A percentile compares a stretch with the other conserved stretches of the same genome.
Conservation (phyloP, 495 filamentous ascomycete genomes). For the Achaetomiella virescens region DNA sequence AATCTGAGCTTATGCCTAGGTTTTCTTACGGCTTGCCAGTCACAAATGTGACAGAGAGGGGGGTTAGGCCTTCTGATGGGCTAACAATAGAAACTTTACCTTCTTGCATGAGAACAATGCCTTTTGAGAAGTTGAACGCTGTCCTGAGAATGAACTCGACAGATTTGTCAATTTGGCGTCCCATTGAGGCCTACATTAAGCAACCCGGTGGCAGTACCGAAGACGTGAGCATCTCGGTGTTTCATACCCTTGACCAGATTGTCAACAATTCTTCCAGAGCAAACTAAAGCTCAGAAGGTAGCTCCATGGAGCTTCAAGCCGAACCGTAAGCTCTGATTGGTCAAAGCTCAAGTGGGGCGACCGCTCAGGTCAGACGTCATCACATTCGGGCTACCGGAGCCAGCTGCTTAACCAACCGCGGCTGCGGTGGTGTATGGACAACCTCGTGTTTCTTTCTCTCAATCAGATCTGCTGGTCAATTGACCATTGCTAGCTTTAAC, state of each 20-base stretch:
- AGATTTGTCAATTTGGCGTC: too few species aligned
- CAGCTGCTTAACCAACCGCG: not conserved
- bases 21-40: not conserved
- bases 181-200: too few species aligned
- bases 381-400: slow-evolving; percentile 4
- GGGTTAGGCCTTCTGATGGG: too few species aligned
- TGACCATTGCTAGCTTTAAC: not conserved
- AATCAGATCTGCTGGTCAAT: not conserved
- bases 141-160: too few species aligned
- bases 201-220: too few species aligned
- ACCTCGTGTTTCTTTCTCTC: not conserved
- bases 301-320: not conserved
- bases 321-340: not conserved
- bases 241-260: too few species aligned
- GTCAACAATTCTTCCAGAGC: too few species aligned
- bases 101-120: too few species aligned
- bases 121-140: too few species aligned
- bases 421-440: not conserved
- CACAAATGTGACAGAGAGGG: not conserved
- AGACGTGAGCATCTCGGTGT: too few species aligned
- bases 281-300: too few species aligned
- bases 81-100: too few species aligned
- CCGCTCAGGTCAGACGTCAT: slow-evolving; percentile 9
- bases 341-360: slow-evolving; percentile 4
- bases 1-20: not conserved